Conservation (phyloP, 352 stramenopile genomes). For the Phytophthora citrophthora region DNA sequence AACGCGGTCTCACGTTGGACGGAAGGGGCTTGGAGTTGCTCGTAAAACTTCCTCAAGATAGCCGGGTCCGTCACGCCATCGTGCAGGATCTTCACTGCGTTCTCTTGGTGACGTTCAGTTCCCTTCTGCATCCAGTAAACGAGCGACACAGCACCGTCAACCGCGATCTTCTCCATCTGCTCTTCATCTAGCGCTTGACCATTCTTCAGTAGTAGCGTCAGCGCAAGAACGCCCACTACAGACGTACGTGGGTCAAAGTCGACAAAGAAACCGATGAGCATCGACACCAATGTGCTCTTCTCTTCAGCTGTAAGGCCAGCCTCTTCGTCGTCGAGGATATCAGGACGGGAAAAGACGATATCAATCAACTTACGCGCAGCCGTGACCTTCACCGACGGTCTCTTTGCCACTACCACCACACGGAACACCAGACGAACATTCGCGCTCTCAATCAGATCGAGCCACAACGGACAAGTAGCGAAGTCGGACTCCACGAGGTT, state of each 20-base stretch:
- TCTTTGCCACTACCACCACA: conserved; percentile 61
- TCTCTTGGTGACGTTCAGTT: conserved; percentile 82
- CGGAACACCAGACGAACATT: conserved; percentile 69
- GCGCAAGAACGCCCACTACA: conserved; percentile 71
- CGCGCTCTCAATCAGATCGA: conserved; percentile 69
- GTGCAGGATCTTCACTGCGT: conserved; percentile 74
- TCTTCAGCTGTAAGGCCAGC: conserved; percentile 53
- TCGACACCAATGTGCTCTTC: conserved; percentile 66
- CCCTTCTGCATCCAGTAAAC: conserved; percentile 89
- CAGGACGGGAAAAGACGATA: conserved; percentile 69
- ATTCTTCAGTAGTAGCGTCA: conserved; percentile 72
- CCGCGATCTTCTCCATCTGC: conserved; percentile 81
- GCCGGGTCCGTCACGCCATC: conserved; percentile 59
- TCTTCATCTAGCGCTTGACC: conserved; percentile 52
- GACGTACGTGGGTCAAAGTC: conserved; percentile 77
- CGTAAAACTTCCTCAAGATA: conserved; percentile 62
- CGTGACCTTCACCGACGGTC: conserved; percentile 66
- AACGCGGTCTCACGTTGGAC: conserved; percentile 68
- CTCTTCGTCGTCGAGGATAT: conserved; percentile 60
- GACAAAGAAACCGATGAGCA: conserved; percentile 76
- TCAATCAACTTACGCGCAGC: conserved; percentile 78
- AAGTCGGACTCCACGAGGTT: conserved; percentile 86
- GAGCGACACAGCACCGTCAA: conserved; percentile 69
- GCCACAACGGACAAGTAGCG: conserved; percentile 82
- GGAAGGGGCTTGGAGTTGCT: conserved; percentile 55